Percentiles rank a stretch among this genome's conserved stretches.
Evolutionary conservation across 1,284 basidiomycete genomes (phyloP).

Genomic region (Sporisorium iseilematis-ciliati): DNA sequence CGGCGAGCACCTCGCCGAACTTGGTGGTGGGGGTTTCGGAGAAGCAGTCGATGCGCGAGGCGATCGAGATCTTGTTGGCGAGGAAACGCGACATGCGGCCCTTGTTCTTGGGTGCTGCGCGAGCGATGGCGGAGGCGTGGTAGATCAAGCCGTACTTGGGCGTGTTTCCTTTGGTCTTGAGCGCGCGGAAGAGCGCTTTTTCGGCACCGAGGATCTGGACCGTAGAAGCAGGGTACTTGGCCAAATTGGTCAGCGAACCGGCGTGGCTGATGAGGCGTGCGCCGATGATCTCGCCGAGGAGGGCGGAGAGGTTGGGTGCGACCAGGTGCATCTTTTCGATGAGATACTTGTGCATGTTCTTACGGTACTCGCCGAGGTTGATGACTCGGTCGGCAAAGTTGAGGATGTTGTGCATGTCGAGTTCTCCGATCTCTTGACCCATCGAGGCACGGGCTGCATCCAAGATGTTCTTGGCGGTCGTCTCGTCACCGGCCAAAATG

Average conservation of each 20-base stretch:
- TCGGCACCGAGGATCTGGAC: conserved; percentile 99
- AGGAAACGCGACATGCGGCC: conserved; percentile 82
- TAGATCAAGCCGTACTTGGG: conserved; percentile 98
- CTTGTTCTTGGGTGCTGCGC: conserved; percentile 95
- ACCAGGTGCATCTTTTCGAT: conserved; percentile 98
- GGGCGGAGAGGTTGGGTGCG: conserved; percentile 93
- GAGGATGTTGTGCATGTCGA: conserved; percentile 96
- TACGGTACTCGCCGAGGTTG: conserved; percentile 92
- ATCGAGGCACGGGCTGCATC: conserved; percentile 94
- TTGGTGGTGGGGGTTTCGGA: conserved; percentile 85
- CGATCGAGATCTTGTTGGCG: conserved; percentile 99
- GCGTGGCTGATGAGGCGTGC: conserved; percentile 96
- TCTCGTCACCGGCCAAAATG: conserved; percentile 87
- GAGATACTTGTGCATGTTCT: conserved; percentile 88
- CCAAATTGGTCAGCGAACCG: conserved; percentile 90
- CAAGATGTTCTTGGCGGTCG: conserved; percentile 89
- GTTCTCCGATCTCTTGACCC: conserved; percentile 90
- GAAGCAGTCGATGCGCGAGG: conserved; percentile 97
- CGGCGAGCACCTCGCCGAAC: conserved; percentile 92
- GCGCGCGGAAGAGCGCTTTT: conserved; percentile 95
- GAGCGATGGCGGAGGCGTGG: conserved; percentile 82
- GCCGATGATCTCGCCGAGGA: conserved; percentile 96
- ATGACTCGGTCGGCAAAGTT: conserved; percentile 92
- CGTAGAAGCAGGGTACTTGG: conserved; percentile 97
- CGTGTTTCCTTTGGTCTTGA: conserved; percentile 99